These are phyloP conservation scores for Yamadazyma scolyti DNA, from an alignment of 805 yeast genomes.

Conservation along the genomic window DNA sequence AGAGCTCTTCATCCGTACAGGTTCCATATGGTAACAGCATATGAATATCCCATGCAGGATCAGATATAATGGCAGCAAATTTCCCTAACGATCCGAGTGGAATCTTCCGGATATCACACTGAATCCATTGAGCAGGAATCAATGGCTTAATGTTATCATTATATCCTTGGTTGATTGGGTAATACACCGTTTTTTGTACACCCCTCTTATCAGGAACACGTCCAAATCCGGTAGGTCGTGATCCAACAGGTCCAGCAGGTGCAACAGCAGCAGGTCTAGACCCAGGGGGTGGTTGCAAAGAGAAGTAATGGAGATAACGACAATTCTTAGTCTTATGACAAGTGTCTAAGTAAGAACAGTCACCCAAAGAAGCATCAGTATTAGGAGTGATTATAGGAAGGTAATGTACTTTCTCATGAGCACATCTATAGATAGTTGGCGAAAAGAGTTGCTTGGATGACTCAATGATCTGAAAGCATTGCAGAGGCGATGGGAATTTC, in stretches of 20 bases:
- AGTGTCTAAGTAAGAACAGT: slow-evolving; percentile 90
- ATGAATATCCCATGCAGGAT: slow-evolving; percentile 97
- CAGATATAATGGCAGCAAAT: slow-evolving; percentile 81
- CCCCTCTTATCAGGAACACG: slow-evolving; percentile 6
- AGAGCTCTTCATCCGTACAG: slow-evolving; percentile 71
- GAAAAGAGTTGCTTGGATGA: slow-evolving; percentile 13
- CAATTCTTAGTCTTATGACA: slow-evolving; percentile 84
- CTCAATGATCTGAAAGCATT: slow-evolving; percentile 14
- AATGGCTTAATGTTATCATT: slow-evolving; percentile 30
- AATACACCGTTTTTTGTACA: slow-evolving; percentile 11
- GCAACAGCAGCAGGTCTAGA: background rate
- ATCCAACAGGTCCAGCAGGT: slow-evolving; percentile 1
- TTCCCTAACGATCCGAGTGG: slow-evolving; percentile 73
- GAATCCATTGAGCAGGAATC: slow-evolving; percentile 77
- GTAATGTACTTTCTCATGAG: slow-evolving; percentile 22
- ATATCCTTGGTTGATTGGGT: slow-evolving; percentile 25
- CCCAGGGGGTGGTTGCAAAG: slow-evolving; percentile 49
- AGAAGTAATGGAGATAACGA: slow-evolving; percentile 74
- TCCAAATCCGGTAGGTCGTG: background rate
- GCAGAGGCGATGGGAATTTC: slow-evolving; percentile 9
- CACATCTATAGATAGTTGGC: slow-evolving; percentile 19
- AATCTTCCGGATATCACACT: slow-evolving; percentile 73
- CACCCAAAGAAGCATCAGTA: slow-evolving; percentile 75
- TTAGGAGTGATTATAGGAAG: slow-evolving; percentile 34
- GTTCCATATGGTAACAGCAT: slow-evolving; percentile 80